Percentiles rank a stretch among this genome's conserved stretches.
phyloP scores from a whole-genome alignment of 2,329 filamentous ascomycete species.

The Thermochaetoides dissita region DNA sequence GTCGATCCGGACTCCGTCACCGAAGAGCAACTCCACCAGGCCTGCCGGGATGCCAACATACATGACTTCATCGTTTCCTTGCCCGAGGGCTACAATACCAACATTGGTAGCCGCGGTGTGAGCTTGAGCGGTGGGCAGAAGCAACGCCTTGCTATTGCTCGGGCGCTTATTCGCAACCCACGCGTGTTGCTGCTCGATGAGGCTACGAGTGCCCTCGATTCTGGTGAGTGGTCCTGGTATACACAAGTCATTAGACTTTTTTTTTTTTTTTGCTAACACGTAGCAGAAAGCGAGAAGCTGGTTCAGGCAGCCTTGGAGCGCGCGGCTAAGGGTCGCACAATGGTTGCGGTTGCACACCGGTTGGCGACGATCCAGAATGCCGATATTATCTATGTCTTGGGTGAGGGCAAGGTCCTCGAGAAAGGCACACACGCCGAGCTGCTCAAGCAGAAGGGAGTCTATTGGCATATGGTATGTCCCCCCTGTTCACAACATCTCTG shows the following conservation, averaged over 20 bases:
- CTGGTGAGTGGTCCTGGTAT: constrained; percentile 14
- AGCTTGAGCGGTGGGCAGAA: constrained; percentile 56
- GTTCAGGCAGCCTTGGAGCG: constrained; percentile 55
- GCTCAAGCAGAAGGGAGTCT: constrained; percentile 36
- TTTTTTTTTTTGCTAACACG: constrained; percentile 1
- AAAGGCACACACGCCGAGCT: constrained; percentile 39
- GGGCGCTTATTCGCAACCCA: constrained; percentile 53
- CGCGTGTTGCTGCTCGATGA: constrained; percentile 57
- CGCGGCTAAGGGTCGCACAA: constrained; percentile 46
- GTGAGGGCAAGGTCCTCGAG: constrained; percentile 45
- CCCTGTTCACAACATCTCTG: not conserved
- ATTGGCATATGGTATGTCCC: constrained; percentile 44
- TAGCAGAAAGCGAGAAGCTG: constrained; percentile 34
- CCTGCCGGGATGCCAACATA: constrained; percentile 49
- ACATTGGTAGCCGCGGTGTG: constrained; percentile 52
- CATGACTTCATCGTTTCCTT: constrained; percentile 57
- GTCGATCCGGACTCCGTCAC: constrained; percentile 38
- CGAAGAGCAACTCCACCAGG: constrained; percentile 37
- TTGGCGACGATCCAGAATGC: constrained; percentile 66
- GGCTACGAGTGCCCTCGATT: constrained; percentile 57
- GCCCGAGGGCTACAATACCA: constrained; percentile 53
- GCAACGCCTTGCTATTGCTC: constrained; percentile 55
- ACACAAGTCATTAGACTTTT: not conserved
- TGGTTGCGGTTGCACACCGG: constrained; percentile 64
- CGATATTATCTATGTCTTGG: constrained; percentile 67